Base-by-base conservation (phyloP, 2,329 filamentous ascomycete genomes). In the Cercospora sp. region DNA sequence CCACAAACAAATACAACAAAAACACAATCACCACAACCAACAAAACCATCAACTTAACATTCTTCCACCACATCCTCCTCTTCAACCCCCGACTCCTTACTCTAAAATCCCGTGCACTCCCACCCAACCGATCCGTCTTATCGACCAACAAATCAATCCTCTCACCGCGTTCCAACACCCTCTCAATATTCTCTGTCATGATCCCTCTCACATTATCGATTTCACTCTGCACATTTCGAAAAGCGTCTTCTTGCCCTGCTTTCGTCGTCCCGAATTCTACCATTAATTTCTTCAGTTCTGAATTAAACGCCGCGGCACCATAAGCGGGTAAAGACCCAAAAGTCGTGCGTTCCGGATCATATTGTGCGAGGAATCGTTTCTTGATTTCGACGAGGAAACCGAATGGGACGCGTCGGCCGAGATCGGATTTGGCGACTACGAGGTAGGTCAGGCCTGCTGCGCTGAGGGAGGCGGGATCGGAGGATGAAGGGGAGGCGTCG, bases 31-130 rank as follows among this genome's bases (percentile, higher is more conserved):
- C 92, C 55, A 97, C 77, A 3, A 81, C 84, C 70, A 94, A 77
- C 74, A 99, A 80, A 6, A 88, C 90, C 93, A 98, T 97, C 74
- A 99, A 82, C 83, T 96, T 96, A 57, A 97, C 87, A 80, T 99
- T 98, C 89, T 98, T 98, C 94, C 94, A 98, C 95, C 95, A 99
- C 95, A 99, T 98, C 81, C 90, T 87, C 77, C 96, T 87, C 83
- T 95, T 91, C 74, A 99, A 80, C 0, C 93, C 93, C 28, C 93
- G 85, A 79, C 91, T 96, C 73, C 94, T 86, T 18, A 98, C 90
- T 63, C 95, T 85, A 78, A 99, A 99, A 79, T 99, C 95, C 74
- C 90, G 86, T 63, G 95, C 93, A 79, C 89, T 95, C 30, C 92
- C 92, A 13, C 94, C 95, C 45, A 99, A 81, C 53, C 93, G 86